Conservation (phyloP, 1,139 yeast species). For the Kluyveromyces sp. region DNA sequence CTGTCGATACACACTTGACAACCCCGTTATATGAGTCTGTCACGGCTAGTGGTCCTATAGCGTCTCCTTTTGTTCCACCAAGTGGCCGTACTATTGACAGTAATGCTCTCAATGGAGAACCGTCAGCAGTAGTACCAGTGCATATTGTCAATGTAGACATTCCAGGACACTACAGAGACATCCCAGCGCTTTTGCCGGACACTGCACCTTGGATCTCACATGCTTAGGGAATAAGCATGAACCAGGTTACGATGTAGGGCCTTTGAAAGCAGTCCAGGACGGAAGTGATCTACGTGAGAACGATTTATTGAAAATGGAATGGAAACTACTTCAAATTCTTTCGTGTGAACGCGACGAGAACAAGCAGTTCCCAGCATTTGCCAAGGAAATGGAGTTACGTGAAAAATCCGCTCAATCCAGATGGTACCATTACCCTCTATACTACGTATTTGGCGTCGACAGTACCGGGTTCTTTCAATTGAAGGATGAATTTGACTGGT, state of each 20-base stretch:
- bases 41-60: no score
- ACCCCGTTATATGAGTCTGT: no score
- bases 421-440: constrained; percentile 16
- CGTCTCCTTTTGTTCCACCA: neutral
- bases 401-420: constrained; percentile 12
- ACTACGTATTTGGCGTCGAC: constrained; percentile 23
- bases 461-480: constrained; percentile 21
- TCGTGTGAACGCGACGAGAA: constrained; percentile 7
- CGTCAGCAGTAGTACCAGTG: no score
- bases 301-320: constrained; percentile 15
- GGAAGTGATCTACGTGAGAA: constrained; percentile 13
- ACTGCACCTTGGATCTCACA: constrained; percentile 4
- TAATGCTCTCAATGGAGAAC: neutral
- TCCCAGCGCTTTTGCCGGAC: constrained; percentile 5
- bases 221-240: constrained; percentile 2
- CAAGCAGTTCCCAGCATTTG: constrained; percentile 13
- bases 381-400: constrained; percentile 20
- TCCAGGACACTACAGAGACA: neutral
- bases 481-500: constrained; percentile 15
- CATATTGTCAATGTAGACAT: neutral
- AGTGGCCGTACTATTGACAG: neutral
- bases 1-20: no score
- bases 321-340: constrained; percentile 4
- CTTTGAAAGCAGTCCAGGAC: constrained; percentile 2
- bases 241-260: constrained; percentile 5